Evolutionary conservation across 2,329 filamentous ascomycete genomes (phyloP).

Genomic region (Hymenoscyphus repandus): DNA sequence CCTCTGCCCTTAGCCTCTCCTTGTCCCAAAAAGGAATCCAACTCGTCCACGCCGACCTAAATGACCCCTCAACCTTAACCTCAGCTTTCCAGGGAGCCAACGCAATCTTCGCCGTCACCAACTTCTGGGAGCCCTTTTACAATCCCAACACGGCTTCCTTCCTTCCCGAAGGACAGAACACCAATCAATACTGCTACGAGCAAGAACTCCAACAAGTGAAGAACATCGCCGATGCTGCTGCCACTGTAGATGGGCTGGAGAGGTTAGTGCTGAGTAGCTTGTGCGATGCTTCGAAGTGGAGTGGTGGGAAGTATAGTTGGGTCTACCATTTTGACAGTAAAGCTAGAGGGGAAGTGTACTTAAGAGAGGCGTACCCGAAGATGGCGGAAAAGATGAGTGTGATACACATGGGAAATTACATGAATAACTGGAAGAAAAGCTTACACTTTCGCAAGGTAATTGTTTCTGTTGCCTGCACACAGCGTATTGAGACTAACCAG

Average conservation of each 20-base stretch:
- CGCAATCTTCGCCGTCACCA: slow-evolving; percentile 45
- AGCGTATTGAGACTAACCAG: background rate
- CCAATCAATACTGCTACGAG: slow-evolving; percentile 25
- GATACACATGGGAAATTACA: slow-evolving; percentile 31
- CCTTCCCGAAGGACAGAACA: slow-evolving; percentile 15
- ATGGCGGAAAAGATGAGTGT: slow-evolving; percentile 30
- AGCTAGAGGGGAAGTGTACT: slow-evolving; percentile 32
- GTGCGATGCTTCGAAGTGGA: slow-evolving; percentile 33
- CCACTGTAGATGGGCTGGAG: slow-evolving; percentile 31
- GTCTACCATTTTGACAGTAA: slow-evolving; percentile 37
- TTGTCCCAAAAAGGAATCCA: slow-evolving; percentile 35
- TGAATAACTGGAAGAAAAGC: slow-evolving; percentile 18
- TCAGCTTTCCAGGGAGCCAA: slow-evolving; percentile 39
- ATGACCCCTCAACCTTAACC: slow-evolving; percentile 34
- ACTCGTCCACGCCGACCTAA: slow-evolving; percentile 38
- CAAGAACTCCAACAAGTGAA: slow-evolving; percentile 34
- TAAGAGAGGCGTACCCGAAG: slow-evolving; percentile 23
- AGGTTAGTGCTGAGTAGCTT: slow-evolving; percentile 37
- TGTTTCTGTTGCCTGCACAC: background rate
- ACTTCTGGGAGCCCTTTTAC: slow-evolving; percentile 24
- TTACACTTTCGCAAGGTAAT: slow-evolving; percentile 13
- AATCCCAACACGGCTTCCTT: slow-evolving; percentile 16
- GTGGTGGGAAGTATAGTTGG: slow-evolving; percentile 36
- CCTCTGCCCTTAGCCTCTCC: slow-evolving; percentile 26
- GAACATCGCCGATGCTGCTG: slow-evolving; percentile 35